A percentile compares a stretch with the other conserved stretches of the same genome.
phyloP scores from a whole-genome alignment of 2,329 filamentous ascomycete genomes.

The Coniochaeta ligniaria region DNA sequence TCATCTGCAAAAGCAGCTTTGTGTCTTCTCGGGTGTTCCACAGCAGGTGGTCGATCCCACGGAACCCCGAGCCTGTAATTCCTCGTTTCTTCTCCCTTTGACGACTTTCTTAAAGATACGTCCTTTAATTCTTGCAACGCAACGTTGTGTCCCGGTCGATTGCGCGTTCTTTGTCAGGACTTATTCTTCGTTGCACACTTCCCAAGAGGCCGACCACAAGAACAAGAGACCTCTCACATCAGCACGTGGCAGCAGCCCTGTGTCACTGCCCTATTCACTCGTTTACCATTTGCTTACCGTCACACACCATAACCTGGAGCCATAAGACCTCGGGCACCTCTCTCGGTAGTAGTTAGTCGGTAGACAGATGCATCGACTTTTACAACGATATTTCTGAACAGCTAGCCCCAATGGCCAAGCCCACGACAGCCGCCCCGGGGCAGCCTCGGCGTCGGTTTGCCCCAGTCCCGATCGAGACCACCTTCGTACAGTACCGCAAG shows the following conservation, averaged over 20 bases:
- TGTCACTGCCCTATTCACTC: neutral
- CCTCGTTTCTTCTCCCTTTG: neutral
- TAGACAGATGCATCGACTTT: neutral
- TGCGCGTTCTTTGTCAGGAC: neutral
- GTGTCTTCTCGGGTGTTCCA: neutral
- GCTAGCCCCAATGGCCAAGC: conserved; percentile 25
- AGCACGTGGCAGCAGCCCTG: neutral
- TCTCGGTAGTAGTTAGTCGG: neutral
- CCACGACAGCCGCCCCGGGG: conserved; percentile 15
- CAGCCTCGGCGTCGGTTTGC: conserved; percentile 52
- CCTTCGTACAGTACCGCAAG: conserved; percentile 51
- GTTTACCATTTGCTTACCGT: neutral
- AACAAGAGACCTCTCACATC: neutral
- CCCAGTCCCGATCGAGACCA: conserved; percentile 67
- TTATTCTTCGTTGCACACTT: neutral
- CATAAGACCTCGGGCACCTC: neutral
- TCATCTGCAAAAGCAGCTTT: neutral
- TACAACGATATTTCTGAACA: neutral
- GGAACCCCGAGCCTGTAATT: neutral
- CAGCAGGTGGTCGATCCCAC: neutral
- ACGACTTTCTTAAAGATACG: neutral
- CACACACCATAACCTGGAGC: neutral
- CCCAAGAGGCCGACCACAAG: neutral
- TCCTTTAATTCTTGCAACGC: neutral
- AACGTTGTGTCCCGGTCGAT: neutral